phyloP scores from a whole-genome alignment of 495 filamentous ascomycete genomes.

The Podospora tetraspora region DNA sequence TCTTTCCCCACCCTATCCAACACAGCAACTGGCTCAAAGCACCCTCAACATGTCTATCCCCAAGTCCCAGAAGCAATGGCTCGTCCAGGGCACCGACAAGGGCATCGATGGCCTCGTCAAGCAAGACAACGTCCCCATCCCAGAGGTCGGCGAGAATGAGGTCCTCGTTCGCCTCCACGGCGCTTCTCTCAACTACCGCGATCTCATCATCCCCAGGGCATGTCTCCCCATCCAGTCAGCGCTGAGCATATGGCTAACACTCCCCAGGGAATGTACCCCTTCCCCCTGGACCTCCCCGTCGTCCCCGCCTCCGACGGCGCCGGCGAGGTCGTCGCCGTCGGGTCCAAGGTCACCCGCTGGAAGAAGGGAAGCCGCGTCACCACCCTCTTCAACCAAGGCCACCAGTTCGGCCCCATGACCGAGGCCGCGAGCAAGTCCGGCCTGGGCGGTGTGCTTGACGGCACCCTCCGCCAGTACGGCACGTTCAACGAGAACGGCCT shows the following conservation, averaged over 20 bases:
- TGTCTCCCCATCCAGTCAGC: too few species aligned
- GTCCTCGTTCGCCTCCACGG: conserved; percentile 72
- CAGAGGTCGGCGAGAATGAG: conserved; percentile 60
- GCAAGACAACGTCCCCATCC: conserved; percentile 44
- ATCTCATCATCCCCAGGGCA: conserved; percentile 69
- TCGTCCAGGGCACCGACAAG: conserved; percentile 48
- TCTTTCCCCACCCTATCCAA: not conserved
- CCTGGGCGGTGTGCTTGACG: conserved; percentile 66
- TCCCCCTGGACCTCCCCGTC: conserved; percentile 52
- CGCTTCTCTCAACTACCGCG: conserved; percentile 78
- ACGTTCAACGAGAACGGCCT: conserved; percentile 65
- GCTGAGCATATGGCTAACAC: too few species aligned
- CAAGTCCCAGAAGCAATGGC: conserved; percentile 61
- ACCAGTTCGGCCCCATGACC: conserved; percentile 57
- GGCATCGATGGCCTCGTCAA: conserved; percentile 59
- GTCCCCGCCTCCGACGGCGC: conserved; percentile 75
- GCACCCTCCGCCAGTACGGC: conserved; percentile 66
- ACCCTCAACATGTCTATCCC: conserved; percentile 23
- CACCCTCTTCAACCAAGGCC: conserved; percentile 75
- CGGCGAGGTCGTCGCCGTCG: conserved; percentile 64
- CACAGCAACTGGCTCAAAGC: not conserved
- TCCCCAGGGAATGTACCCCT: conserved; percentile 60
- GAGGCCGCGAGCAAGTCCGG: conserved; percentile 44
- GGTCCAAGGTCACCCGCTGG: conserved; percentile 61
- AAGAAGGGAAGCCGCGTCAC: conserved; percentile 66